A percentile compares a stretch with the other conserved stretches of the same genome.
Evolutionary conservation across 208 protist genomes (phyloP).

Genomic region (Leishmania amazonensis): DNA sequence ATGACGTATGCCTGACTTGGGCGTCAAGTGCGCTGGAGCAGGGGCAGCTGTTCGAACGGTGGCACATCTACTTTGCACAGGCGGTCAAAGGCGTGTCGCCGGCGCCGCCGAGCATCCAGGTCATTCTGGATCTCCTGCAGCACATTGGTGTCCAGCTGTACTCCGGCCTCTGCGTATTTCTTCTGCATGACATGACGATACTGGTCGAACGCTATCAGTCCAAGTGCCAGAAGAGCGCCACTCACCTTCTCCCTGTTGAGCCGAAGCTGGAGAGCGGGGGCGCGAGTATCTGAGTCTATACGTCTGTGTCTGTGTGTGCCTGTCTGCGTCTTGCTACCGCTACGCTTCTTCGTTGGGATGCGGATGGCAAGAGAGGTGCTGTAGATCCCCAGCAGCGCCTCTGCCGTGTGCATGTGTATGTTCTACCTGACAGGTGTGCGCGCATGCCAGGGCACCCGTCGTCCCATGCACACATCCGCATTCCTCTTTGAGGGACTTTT

Average conservation of each 20-base stretch:
- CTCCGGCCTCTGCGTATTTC: conserved; percentile 57
- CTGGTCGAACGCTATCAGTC: conserved; percentile 68
- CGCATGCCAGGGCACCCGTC: not conserved
- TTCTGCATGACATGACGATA: conserved; percentile 78
- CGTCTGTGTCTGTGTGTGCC: not conserved
- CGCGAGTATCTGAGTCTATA: conserved; percentile 8
- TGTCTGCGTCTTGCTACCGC: not conserved
- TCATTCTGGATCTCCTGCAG: conserved; percentile 48
- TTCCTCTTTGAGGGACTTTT: conserved; percentile 1
- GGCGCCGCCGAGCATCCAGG: conserved; percentile 30
- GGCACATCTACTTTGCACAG: conserved; percentile 69
- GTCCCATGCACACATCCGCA: not conserved
- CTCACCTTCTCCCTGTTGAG: conserved; percentile 61
- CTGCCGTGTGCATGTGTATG: not conserved
- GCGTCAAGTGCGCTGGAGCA: conserved; percentile 67
- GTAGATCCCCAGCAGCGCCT: not conserved
- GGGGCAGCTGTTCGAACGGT: conserved; percentile 73
- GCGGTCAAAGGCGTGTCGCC: conserved; percentile 31
- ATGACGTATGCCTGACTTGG: conserved; percentile 64
- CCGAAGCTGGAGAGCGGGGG: conserved; percentile 48
- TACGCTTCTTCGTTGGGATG: not conserved
- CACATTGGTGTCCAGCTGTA: conserved; percentile 63
- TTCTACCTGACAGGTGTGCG: not conserved
- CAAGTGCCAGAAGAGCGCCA: conserved; percentile 69
- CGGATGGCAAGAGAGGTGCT: not conserved